Evolutionary conservation across 129 eudicot genomes (phyloP), one percentile per base, ranked within the genome.

Genomic region (Flaveria linearis): DNA sequence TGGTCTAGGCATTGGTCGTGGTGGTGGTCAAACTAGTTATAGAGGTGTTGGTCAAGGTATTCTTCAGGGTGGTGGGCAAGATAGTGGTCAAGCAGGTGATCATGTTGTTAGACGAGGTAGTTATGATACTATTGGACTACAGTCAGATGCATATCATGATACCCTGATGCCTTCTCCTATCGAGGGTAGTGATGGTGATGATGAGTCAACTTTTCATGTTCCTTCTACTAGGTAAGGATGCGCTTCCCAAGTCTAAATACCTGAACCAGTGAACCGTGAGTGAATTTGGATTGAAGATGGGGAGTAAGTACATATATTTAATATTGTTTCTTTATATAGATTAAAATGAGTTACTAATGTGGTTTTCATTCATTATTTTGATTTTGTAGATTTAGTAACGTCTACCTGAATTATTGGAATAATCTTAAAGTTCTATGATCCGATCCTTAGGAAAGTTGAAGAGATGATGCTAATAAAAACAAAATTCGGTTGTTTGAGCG

Each of bases 141-240:
- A 33, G 7, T 33, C 1, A 3, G 7, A 33, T 33, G 7, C 39
- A 33, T 0, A 4, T 33, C 4, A 33, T 33, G 39, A 4, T 33
- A 33, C 39, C 7, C 7, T 33, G 39, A 33, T 33, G 7, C 39
- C 39, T 33, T 33, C 39, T 33, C 39, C 39, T 33, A 53, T 53
- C 1, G 61, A 53, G 61, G 61, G 25, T 53, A n/a, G 61, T 53
- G 61, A 53, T 53, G 61, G 22, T 53, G 61, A 53, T 53, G 26
- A n/a, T 53, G 25, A 5, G 61, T 53, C 13, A 5, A 16, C 25
- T 5, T 4, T 53, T 53, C 61, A 53, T 17, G 26, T n/a, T 53
- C 9, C 61, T 53, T 6, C 23, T 53, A n/a, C 25, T 9, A 53
- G 61, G 25, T 3, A 11, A 3, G 26, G 25, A 17, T 3, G 3